A percentile compares a stretch with the other conserved stretches of the same genome.
Evolutionary conservation across 2,329 filamentous ascomycete species (phyloP).

Genomic region (Macroventuria anomochaeta): DNA sequence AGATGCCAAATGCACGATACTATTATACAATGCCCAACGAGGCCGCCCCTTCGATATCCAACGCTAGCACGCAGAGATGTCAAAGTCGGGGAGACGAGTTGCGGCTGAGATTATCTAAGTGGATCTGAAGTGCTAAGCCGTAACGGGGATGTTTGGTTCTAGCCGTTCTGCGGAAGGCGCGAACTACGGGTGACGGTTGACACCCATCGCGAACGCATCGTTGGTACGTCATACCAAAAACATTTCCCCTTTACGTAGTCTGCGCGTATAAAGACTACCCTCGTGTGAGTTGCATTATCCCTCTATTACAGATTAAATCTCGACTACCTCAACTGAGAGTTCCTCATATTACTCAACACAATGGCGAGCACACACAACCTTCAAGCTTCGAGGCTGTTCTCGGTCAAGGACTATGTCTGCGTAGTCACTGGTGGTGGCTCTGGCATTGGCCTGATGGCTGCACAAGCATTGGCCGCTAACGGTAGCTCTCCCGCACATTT

Average conservation of each 20-base stretch:
- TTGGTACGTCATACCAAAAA: constrained; percentile 13
- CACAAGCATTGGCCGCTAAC: constrained; percentile 64
- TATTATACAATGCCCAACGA: constrained; percentile 16
- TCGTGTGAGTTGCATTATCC: not conserved
- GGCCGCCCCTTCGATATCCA: constrained; percentile 4
- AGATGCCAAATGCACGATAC: constrained; percentile 3
- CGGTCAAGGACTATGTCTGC: constrained; percentile 62
- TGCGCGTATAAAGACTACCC: constrained; percentile 17
- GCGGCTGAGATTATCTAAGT: constrained; percentile 14
- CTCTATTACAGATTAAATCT: not conserved
- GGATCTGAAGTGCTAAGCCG: constrained; percentile 4
- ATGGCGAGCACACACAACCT: constrained; percentile 58
- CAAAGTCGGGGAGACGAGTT: constrained; percentile 10
- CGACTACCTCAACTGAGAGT: not conserved
- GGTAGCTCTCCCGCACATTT: constrained; percentile 32
- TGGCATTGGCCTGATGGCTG: constrained; percentile 71
- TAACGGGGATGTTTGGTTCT: constrained; percentile 2
- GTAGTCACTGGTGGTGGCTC: constrained; percentile 64
- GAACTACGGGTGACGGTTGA: constrained; percentile 7
- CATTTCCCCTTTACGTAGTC: constrained; percentile 18
- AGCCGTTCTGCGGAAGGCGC: constrained; percentile 3
- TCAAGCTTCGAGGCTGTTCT: constrained; percentile 60
- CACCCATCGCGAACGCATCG: constrained; percentile 2
- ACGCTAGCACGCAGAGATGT: constrained; percentile 7
- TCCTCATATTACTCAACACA: not conserved